Conservation (phyloP, 2,329 filamentous ascomycete species). For the Drechmeria coniospora region DNA sequence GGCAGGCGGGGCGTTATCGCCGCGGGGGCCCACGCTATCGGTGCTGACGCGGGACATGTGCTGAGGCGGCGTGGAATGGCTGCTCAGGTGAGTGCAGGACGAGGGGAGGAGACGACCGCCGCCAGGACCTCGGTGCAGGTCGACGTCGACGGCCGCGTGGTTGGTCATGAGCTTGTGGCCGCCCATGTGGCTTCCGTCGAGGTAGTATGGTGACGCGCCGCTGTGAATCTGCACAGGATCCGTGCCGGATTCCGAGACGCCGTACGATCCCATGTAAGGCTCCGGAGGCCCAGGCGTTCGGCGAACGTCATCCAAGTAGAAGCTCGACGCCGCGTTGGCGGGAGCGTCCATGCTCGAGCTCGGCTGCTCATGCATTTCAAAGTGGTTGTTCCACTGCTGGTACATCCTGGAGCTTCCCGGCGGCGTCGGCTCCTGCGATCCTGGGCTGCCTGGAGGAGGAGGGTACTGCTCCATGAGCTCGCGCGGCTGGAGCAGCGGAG, state of each 20-base stretch:
- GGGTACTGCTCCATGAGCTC: conserved; percentile 26
- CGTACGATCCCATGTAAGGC: conserved; percentile 20
- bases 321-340: conserved; percentile 18
- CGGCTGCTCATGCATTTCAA: conserved; percentile 25
- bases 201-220: conserved; percentile 12
- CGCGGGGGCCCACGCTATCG: conserved; percentile 6
- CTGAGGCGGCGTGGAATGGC: conserved; percentile 12
- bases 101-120: conserved; percentile 6
- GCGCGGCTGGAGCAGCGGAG: conserved; percentile 27
- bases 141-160: conserved; percentile 9
- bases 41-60: conserved; percentile 10
- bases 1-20: conserved; percentile 3
- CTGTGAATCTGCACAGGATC: conserved; percentile 11
- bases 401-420: conserved; percentile 32
- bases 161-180: conserved; percentile 12
- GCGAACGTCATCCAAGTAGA: conserved; percentile 23
- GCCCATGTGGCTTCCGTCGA: conserved; percentile 11
- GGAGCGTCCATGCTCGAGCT: conserved; percentile 30
- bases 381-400: conserved; percentile 21
- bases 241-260: conserved; percentile 16
- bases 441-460: conserved; percentile 18
- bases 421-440: conserved; percentile 30
- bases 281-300: conserved; percentile 21
- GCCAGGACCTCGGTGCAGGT: conserved; percentile 11
- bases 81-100: conserved; percentile 9